Conservation (phyloP, 345 rosid genomes). For the Eucalyptus marginata region DNA sequence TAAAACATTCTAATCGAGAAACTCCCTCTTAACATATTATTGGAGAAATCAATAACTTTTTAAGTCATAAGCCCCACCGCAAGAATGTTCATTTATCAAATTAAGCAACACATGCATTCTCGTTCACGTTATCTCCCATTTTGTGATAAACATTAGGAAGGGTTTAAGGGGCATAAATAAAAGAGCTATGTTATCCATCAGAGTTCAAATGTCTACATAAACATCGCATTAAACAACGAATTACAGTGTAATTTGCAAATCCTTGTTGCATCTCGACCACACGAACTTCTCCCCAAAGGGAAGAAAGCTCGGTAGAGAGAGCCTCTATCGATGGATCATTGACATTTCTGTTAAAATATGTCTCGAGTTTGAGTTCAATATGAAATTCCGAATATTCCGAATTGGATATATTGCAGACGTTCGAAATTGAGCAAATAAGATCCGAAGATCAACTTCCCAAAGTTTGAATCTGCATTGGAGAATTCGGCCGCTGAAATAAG, state of each 20-base stretch:
- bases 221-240: background rate
- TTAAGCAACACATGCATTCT: background rate
- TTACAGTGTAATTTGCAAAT: background rate
- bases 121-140: background rate
- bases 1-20: background rate
- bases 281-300: background rate
- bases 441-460: no score
- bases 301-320: background rate
- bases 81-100: background rate
- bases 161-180: background rate
- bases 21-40: background rate
- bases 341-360: no score
- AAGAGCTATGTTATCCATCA: background rate
- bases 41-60: background rate
- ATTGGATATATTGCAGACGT: no score
- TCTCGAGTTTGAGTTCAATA: no score
- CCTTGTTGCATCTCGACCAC: background rate
- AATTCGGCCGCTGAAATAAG: no score
- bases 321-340: background rate
- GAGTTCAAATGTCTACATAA: background rate
- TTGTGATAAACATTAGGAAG: background rate
- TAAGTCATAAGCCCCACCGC: background rate
- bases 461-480: no score
- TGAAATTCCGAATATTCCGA: no score
- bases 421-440: no score